These are phyloP conservation scores for Ogataea pini DNA, from an alignment of 805 yeast genomes.

Conservation along the genomic window DNA sequence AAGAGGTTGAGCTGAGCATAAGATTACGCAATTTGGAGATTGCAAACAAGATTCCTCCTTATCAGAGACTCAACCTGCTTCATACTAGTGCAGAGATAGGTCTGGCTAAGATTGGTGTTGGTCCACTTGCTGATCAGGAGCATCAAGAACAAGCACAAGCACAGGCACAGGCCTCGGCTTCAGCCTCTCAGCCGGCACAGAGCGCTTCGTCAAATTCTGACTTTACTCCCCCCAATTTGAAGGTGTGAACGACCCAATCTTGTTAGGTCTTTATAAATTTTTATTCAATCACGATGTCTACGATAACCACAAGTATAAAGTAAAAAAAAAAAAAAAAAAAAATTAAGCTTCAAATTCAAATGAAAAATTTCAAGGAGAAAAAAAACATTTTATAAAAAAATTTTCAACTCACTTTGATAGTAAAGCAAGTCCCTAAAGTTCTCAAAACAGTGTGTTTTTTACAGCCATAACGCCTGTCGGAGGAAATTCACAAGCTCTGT, in stretches of 20 bases:
- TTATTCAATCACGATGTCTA: too few species aligned
- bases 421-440: background rate
- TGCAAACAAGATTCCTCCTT: constrained; percentile 42
- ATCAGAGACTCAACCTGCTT: constrained; percentile 43
- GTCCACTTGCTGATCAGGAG: constrained; percentile 58
- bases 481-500: background rate
- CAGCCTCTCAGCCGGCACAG: constrained; percentile 4
- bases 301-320: background rate
- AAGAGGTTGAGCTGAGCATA: constrained; percentile 72
- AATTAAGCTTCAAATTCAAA: background rate
- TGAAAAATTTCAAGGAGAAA: background rate
- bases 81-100: constrained; percentile 81
- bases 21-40: constrained; percentile 56
- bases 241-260: background rate
- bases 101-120: constrained; percentile 77
- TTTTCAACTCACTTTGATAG: background rate
- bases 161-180: constrained; percentile 1
- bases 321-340: too few species aligned
- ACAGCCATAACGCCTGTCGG: background rate
- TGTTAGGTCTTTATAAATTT: too few species aligned
- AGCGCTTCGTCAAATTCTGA: constrained; percentile 13
- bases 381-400: background rate
- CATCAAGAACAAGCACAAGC: constrained; percentile 2
- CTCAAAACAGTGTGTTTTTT: background rate
- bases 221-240: constrained; percentile 10